Percentiles rank a stretch among this genome's conserved stretches.
phyloP scores from a whole-genome alignment of 139 green algal species.

The Coelastrella sp. region DNA sequence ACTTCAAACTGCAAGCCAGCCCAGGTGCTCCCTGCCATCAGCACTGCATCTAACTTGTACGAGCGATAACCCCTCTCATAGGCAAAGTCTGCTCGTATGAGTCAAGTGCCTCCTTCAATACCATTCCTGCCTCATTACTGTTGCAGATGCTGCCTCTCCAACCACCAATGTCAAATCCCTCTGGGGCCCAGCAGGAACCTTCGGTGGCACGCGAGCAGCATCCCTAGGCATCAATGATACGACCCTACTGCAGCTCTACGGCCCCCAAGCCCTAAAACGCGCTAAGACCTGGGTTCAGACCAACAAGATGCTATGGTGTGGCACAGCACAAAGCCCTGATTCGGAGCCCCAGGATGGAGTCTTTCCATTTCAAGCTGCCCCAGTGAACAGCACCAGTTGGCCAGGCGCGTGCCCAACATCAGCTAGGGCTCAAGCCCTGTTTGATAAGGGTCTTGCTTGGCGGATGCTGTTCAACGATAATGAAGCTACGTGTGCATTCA shows the following conservation, averaged over 20 bases:
- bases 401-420: background rate
- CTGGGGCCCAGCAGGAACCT: background rate
- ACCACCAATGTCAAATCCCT: background rate
- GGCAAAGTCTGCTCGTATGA: no score
- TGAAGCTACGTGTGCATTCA: background rate
- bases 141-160: background rate
- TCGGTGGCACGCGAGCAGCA: background rate
- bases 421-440: background rate
- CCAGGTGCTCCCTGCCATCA: no score
- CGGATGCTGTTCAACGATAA: slow-evolving; percentile 6
- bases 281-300: background rate
- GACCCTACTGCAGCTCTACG: background rate
- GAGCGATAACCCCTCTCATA: no score
- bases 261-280: background rate
- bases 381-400: background rate
- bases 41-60: no score
- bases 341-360: background rate
- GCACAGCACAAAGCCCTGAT: background rate
- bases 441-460: background rate
- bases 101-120: background rate
- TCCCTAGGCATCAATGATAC: background rate
- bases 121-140: background rate
- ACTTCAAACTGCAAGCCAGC: no score
- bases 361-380: background rate
- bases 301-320: slow-evolving; percentile 8